A percentile compares a stretch with the other conserved stretches of the same genome.
These are phyloP conservation scores for Pistacia atlantica DNA, from an alignment of 345 rosid genomes.

Conservation along the genomic window DNA sequence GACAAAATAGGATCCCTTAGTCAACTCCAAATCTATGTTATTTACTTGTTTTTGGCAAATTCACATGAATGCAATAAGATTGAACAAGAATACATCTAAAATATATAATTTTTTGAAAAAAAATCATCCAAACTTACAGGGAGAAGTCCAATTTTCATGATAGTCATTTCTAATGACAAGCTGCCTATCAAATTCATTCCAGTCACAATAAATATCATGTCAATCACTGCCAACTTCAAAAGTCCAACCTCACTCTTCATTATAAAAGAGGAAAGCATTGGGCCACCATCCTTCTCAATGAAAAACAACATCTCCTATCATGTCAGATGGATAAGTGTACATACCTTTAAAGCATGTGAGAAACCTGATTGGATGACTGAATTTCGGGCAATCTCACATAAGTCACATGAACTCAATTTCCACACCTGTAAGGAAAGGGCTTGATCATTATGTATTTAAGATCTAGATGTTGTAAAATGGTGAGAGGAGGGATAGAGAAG, in stretches of 20 bases:
- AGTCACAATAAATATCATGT: background rate
- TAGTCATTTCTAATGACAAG: too few relatives aligned
- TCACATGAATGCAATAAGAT: too few relatives aligned
- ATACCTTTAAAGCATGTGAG: slow-evolving; percentile 97
- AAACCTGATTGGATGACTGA: slow-evolving; percentile 99
- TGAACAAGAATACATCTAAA: too few relatives aligned
- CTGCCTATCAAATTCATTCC: too few relatives aligned
- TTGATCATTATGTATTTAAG: background rate
- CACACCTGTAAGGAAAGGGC: slow-evolving; percentile 58
- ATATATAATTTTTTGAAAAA: too few relatives aligned
- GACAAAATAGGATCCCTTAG: too few relatives aligned
- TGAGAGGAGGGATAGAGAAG: background rate
- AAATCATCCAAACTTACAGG: too few relatives aligned
- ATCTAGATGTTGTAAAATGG: background rate
- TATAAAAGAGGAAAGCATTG: slow-evolving; percentile 1
- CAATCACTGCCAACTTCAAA: background rate
- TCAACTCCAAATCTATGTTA: too few relatives aligned
- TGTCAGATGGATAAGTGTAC: background rate
- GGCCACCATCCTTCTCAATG: background rate
- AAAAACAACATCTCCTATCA: slow-evolving; percentile 9
- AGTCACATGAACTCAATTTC: slow-evolving; percentile 97
- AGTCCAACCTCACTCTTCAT: background rate
- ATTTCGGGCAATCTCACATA: slow-evolving; percentile 97
- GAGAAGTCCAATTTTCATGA: too few relatives aligned
- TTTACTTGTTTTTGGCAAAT: too few relatives aligned